phyloP scores from a whole-genome alignment of 2,329 filamentous ascomycete genomes.

The Aspergillus sp. region DNA sequence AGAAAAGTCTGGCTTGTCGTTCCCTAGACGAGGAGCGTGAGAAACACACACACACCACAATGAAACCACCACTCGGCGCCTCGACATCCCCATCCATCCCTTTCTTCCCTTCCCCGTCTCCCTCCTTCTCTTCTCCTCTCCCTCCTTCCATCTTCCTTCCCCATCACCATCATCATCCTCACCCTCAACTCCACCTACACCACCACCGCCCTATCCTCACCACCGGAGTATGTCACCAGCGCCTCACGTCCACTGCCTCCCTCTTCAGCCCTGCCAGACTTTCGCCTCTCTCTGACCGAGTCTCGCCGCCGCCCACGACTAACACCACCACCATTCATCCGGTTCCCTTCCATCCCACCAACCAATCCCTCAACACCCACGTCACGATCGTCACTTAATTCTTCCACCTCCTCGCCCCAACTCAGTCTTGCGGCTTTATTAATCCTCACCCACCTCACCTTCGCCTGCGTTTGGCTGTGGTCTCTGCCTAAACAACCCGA shows the following conservation, averaged over 20 bases:
- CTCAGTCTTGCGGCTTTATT: neutral
- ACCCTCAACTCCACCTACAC: constrained; percentile 13
- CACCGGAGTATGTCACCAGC: constrained; percentile 35
- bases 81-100: constrained; percentile 30
- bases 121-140: constrained; percentile 14
- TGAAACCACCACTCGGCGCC: constrained; percentile 31
- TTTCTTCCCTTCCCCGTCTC: constrained; percentile 30
- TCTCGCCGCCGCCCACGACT: constrained; percentile 26
- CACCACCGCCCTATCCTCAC: constrained; percentile 18
- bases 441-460: neutral
- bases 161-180: constrained; percentile 13
- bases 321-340: constrained; percentile 16
- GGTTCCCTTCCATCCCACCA: constrained; percentile 11
- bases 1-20: constrained; percentile 25
- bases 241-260: constrained; percentile 24
- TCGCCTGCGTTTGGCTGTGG: constrained; percentile 13
- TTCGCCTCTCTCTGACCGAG: constrained; percentile 36
- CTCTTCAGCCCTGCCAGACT: constrained; percentile 28
- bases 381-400: constrained; percentile 24
- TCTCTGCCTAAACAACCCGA: neutral
- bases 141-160: constrained; percentile 19
- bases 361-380: constrained; percentile 19
- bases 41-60: constrained; percentile 33
- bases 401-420: neutral
- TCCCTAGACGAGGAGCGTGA: constrained; percentile 25